These are phyloP conservation scores for Ampelocalamus luodianensis DNA, from an alignment of 176 grass and related monocot species.

Conservation along the genomic window DNA sequence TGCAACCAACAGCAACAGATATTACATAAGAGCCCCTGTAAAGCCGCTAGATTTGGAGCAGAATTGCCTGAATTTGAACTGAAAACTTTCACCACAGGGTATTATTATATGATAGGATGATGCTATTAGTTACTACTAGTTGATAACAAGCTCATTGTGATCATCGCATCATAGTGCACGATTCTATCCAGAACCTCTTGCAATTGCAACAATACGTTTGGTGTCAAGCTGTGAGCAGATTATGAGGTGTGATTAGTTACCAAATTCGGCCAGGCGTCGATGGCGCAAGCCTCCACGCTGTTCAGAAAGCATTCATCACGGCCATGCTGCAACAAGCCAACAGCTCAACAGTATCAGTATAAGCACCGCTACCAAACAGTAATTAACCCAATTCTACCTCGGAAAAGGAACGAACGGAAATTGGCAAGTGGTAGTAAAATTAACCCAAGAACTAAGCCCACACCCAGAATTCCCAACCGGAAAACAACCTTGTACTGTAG, in stretches of 20 bases:
- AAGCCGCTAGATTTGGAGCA: background rate
- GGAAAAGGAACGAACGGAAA: background rate
- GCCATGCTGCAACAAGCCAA: constrained; percentile 69
- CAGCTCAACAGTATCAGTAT: constrained; percentile 16
- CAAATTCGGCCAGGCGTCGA: constrained; percentile 84
- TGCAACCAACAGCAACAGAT: constrained; percentile 25
- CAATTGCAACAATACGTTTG: background rate
- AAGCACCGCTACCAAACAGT: background rate
- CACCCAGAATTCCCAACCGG: background rate
- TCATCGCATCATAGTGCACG: background rate
- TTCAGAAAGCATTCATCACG: constrained; percentile 88
- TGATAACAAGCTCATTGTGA: background rate
- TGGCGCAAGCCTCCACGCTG: constrained; percentile 84
- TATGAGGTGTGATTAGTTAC: constrained; percentile 45
- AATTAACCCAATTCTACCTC: background rate
- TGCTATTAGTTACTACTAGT: background rate
- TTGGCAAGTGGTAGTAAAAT: background rate
- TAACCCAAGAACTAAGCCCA: background rate
- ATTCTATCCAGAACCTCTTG: background rate
- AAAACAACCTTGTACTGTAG: background rate
- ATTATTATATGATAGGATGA: no score
- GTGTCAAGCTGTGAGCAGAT: background rate
- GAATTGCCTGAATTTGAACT: background rate
- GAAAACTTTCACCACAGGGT: background rate
- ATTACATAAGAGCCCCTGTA: background rate